Percentiles rank a stretch among this genome's conserved stretches.
phyloP scores from a whole-genome alignment of 2,329 filamentous ascomycete species.

The Ceratocystis alfenasii region DNA sequence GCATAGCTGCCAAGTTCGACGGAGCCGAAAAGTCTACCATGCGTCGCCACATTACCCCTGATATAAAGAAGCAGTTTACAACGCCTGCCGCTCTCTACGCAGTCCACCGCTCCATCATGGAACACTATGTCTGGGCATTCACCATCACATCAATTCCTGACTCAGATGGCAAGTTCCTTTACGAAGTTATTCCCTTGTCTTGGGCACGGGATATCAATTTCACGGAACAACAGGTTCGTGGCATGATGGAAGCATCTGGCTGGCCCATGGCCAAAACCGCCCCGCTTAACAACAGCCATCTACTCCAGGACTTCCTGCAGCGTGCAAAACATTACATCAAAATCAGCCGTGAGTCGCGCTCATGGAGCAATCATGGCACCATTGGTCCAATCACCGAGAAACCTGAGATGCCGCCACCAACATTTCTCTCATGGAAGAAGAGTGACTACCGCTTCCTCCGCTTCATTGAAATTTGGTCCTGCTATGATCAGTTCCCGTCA shows the following conservation, averaged over 20 bases:
- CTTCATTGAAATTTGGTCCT: slow-evolving; percentile 59
- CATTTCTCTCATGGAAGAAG: slow-evolving; percentile 33
- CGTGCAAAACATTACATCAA: slow-evolving; percentile 42
- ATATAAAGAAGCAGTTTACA: slow-evolving; percentile 24
- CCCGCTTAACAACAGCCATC: slow-evolving; percentile 17
- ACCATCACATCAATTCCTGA: slow-evolving; percentile 33
- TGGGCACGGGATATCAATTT: slow-evolving; percentile 28
- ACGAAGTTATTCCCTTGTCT: slow-evolving; percentile 40
- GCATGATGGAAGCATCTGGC: slow-evolving; percentile 13
- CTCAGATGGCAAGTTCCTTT: slow-evolving; percentile 39
- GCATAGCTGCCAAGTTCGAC: neutral
- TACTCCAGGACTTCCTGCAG: slow-evolving; percentile 36
- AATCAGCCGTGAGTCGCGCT: slow-evolving; percentile 37
- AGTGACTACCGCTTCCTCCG: slow-evolving; percentile 46
- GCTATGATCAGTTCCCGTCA: slow-evolving; percentile 41
- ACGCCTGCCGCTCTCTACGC: slow-evolving; percentile 49
- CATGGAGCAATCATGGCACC: slow-evolving; percentile 41
- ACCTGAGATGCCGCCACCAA: neutral
- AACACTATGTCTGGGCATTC: slow-evolving; percentile 48
- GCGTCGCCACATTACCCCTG: slow-evolving; percentile 4
- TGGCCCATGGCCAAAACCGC: slow-evolving; percentile 22
- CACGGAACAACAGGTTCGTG: slow-evolving; percentile 29
- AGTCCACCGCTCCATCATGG: slow-evolving; percentile 52
- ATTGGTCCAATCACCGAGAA: slow-evolving; percentile 27
- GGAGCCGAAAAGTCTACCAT: neutral